A percentile compares a stretch with the other conserved stretches of the same genome.
Evolutionary conservation across 768 basidiomycete species (phyloP).

Genomic region (Podaxis mareebaensis): DNA sequence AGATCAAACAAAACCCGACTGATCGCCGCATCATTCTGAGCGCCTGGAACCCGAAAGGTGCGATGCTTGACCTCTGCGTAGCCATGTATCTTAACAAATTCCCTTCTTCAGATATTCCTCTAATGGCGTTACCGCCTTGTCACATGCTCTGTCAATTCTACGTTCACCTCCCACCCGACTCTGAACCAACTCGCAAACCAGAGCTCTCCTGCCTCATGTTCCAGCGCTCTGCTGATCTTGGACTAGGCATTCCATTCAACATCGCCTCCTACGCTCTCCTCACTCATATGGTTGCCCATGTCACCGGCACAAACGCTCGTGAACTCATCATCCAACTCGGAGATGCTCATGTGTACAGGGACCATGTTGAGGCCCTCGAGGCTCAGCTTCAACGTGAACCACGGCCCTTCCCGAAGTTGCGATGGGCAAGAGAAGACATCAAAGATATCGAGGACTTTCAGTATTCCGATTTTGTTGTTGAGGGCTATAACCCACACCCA

Average conservation of each 20-base stretch:
- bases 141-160: conserved; percentile 99
- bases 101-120: conserved; percentile 67
- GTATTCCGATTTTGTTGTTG: conserved; percentile 79
- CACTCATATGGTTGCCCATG: conserved; percentile 95
- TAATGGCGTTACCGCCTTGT: conserved; percentile 97
- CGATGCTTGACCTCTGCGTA: conserved; percentile 22
- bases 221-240: conserved; percentile 96
- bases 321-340: conserved; percentile 96
- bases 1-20: conserved; percentile 91
- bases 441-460: conserved; percentile 78
- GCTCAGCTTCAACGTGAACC: conserved; percentile 80
- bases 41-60: conserved; percentile 98
- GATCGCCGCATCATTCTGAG: conserved; percentile 93
- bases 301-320: conserved; percentile 83
- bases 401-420: conserved; percentile 77
- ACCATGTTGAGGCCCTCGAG: conserved; percentile 87
- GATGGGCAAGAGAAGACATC: conserved; percentile 66
- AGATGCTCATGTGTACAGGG: conserved; percentile 94
- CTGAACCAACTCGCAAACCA: conserved; percentile 51
- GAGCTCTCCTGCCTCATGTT: conserved; percentile 94
- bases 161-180: conserved; percentile 77
- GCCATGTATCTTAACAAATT: not conserved
- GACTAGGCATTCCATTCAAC: conserved; percentile 98
- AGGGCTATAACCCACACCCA: conserved; percentile 84
- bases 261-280: conserved; percentile 98